phyloP scores from a whole-genome alignment of 352 stramenopile species.

The Phytophthora brassicae region DNA sequence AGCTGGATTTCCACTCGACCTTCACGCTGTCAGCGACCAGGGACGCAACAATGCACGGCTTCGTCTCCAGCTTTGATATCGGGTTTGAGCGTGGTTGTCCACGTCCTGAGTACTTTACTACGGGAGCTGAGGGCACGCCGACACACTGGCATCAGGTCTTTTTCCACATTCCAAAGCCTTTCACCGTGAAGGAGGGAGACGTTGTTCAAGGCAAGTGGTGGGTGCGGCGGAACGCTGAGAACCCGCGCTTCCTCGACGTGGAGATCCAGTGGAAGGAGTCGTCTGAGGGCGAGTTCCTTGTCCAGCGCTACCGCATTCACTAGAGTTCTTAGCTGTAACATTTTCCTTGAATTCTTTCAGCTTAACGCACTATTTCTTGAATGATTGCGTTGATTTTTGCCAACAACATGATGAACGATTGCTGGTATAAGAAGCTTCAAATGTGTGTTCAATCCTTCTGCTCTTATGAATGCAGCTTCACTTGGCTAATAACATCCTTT shows the following conservation, averaged over 20 bases:
- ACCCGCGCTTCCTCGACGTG: constrained; percentile 94
- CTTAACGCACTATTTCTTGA: constrained; percentile 19
- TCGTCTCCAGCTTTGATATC: constrained; percentile 98
- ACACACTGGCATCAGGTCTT: constrained; percentile 99
- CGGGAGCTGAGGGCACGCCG: constrained; percentile 84
- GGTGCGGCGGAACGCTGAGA: constrained; percentile 88
- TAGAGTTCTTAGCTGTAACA: constrained; percentile 38
- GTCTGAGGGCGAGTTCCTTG: constrained; percentile 37
- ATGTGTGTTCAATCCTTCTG: background rate
- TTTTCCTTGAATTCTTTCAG: constrained; percentile 27
- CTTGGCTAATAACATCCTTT: constrained; percentile 76
- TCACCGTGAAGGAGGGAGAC: constrained; percentile 79
- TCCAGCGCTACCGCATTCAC: constrained; percentile 80
- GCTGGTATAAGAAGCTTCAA: background rate
- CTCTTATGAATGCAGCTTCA: constrained; percentile 51
- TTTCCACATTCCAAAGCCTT: constrained; percentile 92
- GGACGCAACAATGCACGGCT: constrained; percentile 92
- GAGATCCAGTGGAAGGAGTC: constrained; percentile 76
- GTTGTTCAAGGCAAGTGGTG: constrained; percentile 84
- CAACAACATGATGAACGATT: background rate
- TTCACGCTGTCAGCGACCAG: constrained; percentile 89
- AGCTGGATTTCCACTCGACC: constrained; percentile 92
- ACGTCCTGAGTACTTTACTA: constrained; percentile 96
- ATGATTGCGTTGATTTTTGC: background rate
- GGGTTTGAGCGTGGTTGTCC: constrained; percentile 92